Percentiles rank a stretch among this genome's conserved stretches.
Conservation (phyloP, 176 grass and related monocot species). For the Phragmites australis region DNA sequence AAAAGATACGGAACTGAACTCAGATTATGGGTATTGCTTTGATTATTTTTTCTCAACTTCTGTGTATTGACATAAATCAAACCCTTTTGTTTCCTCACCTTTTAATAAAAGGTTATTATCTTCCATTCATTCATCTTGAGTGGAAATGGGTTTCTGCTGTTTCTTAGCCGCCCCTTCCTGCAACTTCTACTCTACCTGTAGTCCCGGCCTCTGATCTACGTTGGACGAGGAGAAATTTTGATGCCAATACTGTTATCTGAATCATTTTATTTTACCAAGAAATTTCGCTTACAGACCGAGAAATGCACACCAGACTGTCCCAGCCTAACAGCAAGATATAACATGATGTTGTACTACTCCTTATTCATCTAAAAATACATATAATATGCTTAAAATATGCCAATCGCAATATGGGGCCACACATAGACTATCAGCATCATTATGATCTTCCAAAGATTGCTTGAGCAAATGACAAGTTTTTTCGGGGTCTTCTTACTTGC, state of each 20-base stretch:
- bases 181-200: too few relatives aligned
- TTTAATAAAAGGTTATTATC: neutral
- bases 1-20: slow-evolving; percentile 8
- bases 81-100: neutral
- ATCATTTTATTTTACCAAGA: neutral
- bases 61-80: neutral
- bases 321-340: neutral
- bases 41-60: neutral
- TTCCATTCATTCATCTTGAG: neutral
- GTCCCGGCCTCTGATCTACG: too few relatives aligned
- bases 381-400: neutral
- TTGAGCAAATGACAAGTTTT: neutral
- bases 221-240: neutral
- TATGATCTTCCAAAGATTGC: neutral
- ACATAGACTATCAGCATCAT: neutral
- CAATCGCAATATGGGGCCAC: neutral
- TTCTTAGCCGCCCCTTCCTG: too few relatives aligned
- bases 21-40: neutral
- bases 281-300: neutral
- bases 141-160: neutral
- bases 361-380: slow-evolving; percentile 2
- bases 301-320: neutral
- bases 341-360: neutral
- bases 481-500: neutral
- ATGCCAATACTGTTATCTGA: neutral